Base-by-base conservation (phyloP, 179 eudicot species). In the Sideroxylon spinosum region DNA sequence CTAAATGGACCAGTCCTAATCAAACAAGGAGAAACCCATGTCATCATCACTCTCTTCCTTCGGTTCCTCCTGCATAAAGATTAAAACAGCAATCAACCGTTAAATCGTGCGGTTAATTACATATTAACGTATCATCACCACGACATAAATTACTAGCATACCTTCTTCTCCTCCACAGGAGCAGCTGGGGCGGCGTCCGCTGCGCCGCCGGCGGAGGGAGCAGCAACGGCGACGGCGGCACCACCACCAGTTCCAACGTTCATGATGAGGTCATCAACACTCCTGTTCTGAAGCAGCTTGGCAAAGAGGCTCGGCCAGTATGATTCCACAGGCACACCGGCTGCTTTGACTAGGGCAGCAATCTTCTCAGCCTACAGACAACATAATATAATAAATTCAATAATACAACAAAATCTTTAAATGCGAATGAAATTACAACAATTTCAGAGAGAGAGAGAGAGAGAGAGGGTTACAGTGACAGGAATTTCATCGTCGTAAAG, bases 281-380 rank as follows among this genome's bases (percentile, higher is more conserved):
- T 81, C 80, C 80, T 88, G 86, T 87, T 91, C 90, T 91, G 92
- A 14, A 84, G 76, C 3, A 91, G 90, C 91, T 88, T 90, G 26
- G 94, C 92, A 26, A 91, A 91, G 77, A 91, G 84, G 64, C 90
- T 76, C n/a, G 96, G 90, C 96, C 96, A 91, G 81, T 88, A 91
- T 0, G 94, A 87, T 53, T 91, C 96, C 2, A 85, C 76, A 0
- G 73, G 22, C 26, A 91, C 84, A 62, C 85, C 85, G 19, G 96
- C 91, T 4, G 96, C 87, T 23, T 79, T 83, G 22, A 92, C 88
- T 62, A 91, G 73, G 2, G 83, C 74, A 1, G 89, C 49, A 4
- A 92, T 87, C 89, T 90, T 92, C 77, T 92, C 97, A 1, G 90
- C 85, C 97, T 92, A 81, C n/a, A 52, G 0, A 76, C 22, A 28